Evolutionary conservation across 441 rosid genomes (phyloP).

Genomic region (Euphorbia celastroides): DNA sequence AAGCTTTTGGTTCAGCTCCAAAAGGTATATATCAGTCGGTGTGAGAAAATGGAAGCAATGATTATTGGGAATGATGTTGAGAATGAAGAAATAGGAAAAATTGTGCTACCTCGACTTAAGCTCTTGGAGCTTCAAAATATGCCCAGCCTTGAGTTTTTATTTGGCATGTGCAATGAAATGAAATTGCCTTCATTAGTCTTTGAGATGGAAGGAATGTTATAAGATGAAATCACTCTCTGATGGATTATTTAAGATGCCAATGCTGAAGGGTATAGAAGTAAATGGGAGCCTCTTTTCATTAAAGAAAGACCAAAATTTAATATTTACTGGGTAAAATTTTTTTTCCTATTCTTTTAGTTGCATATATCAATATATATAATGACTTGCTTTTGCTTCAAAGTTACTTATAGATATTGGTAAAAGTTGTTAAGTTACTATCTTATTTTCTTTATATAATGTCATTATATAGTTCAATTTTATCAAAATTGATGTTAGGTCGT

Average conservation of each 20-base stretch:
- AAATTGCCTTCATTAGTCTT: neutral
- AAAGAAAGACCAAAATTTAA: neutral
- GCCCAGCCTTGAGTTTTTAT: neutral
- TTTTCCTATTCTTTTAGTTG: neutral
- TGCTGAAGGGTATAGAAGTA: neutral
- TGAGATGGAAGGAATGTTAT: neutral
- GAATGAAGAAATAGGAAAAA: neutral
- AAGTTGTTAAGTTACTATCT: neutral
- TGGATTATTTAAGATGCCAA: neutral
- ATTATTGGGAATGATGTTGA: neutral
- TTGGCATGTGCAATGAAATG: neutral
- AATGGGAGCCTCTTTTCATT: neutral
- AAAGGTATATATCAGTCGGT: neutral
- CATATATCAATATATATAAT: too few species aligned
- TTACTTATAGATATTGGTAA: neutral
- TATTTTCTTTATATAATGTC: neutral
- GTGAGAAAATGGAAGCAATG: neutral
- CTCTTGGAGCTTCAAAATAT: neutral
- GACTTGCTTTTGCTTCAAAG: neutral
- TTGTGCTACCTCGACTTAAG: neutral
- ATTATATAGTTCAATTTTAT: neutral
- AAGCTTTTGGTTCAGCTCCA: neutral
- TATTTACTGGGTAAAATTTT: neutral
- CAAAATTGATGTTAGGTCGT: neutral
- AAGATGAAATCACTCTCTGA: neutral